Evolutionary conservation across 352 stramenopile species (phyloP), one percentile per base, ranked within the genome.

Genomic region (Phytophthora palmivora): DNA sequence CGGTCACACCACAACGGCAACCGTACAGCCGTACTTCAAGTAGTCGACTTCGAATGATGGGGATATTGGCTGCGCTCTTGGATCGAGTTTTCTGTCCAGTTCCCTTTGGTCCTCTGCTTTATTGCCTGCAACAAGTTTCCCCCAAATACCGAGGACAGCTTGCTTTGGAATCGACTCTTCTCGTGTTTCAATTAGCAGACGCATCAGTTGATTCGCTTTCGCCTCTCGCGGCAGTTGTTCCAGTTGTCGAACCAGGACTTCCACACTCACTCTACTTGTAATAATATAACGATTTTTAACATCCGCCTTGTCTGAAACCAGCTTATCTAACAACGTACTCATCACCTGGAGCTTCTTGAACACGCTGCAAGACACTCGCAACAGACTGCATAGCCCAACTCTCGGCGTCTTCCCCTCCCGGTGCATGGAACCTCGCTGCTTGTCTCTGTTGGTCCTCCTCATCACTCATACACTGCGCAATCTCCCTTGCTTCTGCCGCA

Each of bases 81-180:
- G 74, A 66, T 24, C 79, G 64, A 28, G 58, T 18, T 43, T 61
- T 55, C n/a, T 43, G 14, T 2, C 28, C 49, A 12, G 32, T 37
- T 7, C 21, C 16, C 12, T 41, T 10, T 1, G 28, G 21, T 11
- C 38, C 32, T 12, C 52, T 66, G 24, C 2, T 33, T 21, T 49
- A 34, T 44, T 49, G 1, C 57, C 48, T 7, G 60, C 32, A 7
- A 76, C 22, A 4, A 87, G 63, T 44, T 81, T 81, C 37, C 60
- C 74, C 77, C 79, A 89, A 42, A 89, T 79, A 21, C 70, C 73
- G 15, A 82, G 61, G 33, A 87, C 69, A 5, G 77, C 79, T 24
- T 85, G 62, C 26, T 77, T 77, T 9, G 79, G 79, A 1, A 82
- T 76, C 42, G 69, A 82, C 53, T 84, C 70, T 47, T 89, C 79